phyloP scores from a whole-genome alignment of 2,329 filamentous ascomycete species.

The Arthrobotrys entomopaga region DNA sequence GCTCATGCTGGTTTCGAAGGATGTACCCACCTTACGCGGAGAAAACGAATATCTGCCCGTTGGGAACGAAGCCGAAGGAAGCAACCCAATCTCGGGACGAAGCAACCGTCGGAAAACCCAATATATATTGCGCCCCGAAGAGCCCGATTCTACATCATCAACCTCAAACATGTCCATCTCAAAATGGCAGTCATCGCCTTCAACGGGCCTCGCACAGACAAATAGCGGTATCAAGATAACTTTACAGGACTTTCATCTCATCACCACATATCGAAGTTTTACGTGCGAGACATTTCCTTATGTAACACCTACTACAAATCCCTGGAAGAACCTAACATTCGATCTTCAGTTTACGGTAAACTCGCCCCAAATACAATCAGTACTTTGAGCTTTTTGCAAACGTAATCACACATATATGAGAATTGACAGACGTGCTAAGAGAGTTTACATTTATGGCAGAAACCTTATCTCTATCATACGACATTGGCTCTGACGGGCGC shows the following conservation, averaged over 20 bases:
- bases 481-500: conserved; percentile 33
- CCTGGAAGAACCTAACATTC: conserved; percentile 42
- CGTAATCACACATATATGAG: too few relatives aligned
- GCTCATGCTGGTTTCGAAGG: conserved; percentile 23
- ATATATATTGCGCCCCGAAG: not conserved
- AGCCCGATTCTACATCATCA: not conserved
- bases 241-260: conserved; percentile 40
- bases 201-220: conserved; percentile 25
- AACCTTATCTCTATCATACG: conserved; percentile 42
- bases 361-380: not conserved
- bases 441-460: not conserved
- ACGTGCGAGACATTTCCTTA: conserved; percentile 43
- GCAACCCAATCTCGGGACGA: too few relatives aligned
- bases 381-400: too few relatives aligned
- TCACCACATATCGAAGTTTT: conserved; percentile 30
- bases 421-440: not conserved
- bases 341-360: conserved; percentile 43
- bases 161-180: conserved; percentile 13
- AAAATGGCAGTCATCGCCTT: conserved; percentile 38
- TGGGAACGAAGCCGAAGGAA: too few relatives aligned
- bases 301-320: conserved; percentile 21
- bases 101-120: too few relatives aligned
- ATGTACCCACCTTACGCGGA: conserved; percentile 4
- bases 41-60: conserved; percentile 33
- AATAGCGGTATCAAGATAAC: conserved; percentile 11